A percentile compares a stretch with the other conserved stretches of the same genome.
phyloP scores from a whole-genome alignment of 257 asterid genomes.

The Jaltomata sinuosa region DNA sequence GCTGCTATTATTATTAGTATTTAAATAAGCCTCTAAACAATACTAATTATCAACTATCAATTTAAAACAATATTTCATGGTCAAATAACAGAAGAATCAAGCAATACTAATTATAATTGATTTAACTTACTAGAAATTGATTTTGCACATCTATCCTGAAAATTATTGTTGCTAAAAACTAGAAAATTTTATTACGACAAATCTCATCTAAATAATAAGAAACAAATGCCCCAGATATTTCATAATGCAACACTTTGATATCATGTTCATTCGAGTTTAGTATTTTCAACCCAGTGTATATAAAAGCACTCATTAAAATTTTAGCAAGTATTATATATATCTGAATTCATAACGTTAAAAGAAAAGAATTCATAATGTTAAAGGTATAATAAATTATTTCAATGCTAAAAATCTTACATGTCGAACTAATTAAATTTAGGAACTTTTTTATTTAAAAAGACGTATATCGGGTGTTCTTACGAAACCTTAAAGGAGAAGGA shows the following conservation, averaged over 20 bases:
- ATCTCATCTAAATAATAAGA: background rate
- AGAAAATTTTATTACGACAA: background rate
- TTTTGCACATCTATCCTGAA: background rate
- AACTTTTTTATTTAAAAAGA: background rate
- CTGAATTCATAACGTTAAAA: background rate
- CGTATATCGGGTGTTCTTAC: background rate
- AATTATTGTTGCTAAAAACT: background rate
- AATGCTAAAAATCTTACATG: too few species aligned
- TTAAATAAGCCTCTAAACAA: background rate
- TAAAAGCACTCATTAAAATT: too few species aligned
- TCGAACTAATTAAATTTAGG: background rate
- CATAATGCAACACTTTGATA: background rate
- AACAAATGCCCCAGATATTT: background rate
- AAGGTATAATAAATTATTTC: too few species aligned
- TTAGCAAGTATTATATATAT: too few species aligned
- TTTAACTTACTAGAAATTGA: background rate
- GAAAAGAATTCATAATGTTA: background rate
- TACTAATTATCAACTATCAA: background rate
- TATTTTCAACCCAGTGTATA: too few species aligned
- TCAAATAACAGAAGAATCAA: background rate
- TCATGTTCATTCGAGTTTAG: too few species aligned
- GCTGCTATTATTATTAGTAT: background rate
- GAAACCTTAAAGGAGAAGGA: background rate
- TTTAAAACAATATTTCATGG: background rate
- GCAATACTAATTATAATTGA: background rate